phyloP scores from a whole-genome alignment of 2,329 filamentous ascomycete genomes.

The Colletotrichum neosansevieriae region DNA sequence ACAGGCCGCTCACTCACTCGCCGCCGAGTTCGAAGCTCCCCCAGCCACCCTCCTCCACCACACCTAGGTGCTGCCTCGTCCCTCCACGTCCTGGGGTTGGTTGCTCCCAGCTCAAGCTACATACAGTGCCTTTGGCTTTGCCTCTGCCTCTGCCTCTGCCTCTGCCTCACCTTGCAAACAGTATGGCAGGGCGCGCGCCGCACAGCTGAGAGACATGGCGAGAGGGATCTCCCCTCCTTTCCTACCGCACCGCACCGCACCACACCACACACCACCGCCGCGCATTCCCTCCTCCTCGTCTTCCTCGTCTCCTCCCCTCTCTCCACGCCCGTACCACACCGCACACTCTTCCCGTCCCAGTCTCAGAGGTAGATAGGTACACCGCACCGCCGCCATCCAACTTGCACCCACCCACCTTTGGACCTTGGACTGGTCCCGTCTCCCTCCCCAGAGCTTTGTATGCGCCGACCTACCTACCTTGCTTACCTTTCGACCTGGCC shows the following conservation, averaged over 20 bases:
- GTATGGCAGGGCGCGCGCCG: slow-evolving; percentile 26
- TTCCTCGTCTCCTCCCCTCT: slow-evolving; percentile 19
- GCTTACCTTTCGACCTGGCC: slow-evolving; percentile 30
- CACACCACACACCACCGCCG: slow-evolving; percentile 9
- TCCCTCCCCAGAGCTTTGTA: slow-evolving; percentile 36
- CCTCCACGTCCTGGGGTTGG: slow-evolving; percentile 22
- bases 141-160: slow-evolving; percentile 22
- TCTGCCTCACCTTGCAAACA: slow-evolving; percentile 31
- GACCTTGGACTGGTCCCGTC: slow-evolving; percentile 30
- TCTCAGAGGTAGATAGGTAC: slow-evolving; percentile 18
- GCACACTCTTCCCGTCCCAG: slow-evolving; percentile 10
- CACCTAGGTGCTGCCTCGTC: slow-evolving; percentile 31
- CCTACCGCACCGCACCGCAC: slow-evolving; percentile 14
- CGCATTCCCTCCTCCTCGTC: slow-evolving; percentile 26
- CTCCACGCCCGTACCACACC: slow-evolving; percentile 31
- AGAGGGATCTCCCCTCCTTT: slow-evolving; percentile 32
- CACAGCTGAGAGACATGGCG: slow-evolving; percentile 23
- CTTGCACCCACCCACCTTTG: slow-evolving; percentile 36
- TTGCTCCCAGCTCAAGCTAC: slow-evolving; percentile 33
- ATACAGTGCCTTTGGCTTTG: slow-evolving; percentile 1
- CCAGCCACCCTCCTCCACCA: slow-evolving; percentile 37
- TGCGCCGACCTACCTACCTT: slow-evolving; percentile 39
- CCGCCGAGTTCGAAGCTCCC: slow-evolving; percentile 35
- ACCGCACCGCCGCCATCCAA: slow-evolving; percentile 27
- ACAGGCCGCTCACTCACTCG: slow-evolving; percentile 13